Conservation (phyloP, 495 filamentous ascomycete genomes). For the Parachaetomium inaequale region DNA sequence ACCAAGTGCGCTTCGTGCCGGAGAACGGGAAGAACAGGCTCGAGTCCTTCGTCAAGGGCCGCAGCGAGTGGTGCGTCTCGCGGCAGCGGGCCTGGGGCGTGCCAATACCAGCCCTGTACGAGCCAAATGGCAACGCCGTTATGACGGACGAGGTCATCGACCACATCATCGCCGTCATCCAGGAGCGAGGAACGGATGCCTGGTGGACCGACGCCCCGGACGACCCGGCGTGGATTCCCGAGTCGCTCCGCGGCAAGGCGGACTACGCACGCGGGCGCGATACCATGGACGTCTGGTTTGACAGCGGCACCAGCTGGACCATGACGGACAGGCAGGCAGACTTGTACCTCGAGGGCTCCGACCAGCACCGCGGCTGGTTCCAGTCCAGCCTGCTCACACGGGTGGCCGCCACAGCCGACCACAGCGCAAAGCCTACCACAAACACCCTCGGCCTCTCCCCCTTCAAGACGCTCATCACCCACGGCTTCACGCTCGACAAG, state of each 20-base stretch:
- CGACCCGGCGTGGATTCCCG: conserved; percentile 70
- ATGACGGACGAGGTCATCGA: conserved; percentile 74
- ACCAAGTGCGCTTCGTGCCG: conserved; percentile 74
- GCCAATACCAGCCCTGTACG: conserved; percentile 88
- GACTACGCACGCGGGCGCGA: conserved; percentile 76
- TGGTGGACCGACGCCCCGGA: conserved; percentile 86
- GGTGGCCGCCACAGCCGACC: conserved; percentile 45
- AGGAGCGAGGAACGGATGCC: conserved; percentile 73
- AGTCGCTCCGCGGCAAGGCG: conserved; percentile 44
- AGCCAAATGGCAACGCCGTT: conserved; percentile 64
- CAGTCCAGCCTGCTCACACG: conserved; percentile 96
- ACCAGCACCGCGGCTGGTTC: conserved; percentile 98
- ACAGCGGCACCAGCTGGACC: conserved; percentile 95
- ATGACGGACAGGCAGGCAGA: conserved; percentile 63
- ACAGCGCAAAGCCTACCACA: conserved; percentile 15
- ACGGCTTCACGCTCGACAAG: conserved; percentile 89
- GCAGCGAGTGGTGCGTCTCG: conserved; percentile 99
- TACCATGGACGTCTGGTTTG: conserved; percentile 99
- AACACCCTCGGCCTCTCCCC: conserved; percentile 47
- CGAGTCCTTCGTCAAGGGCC: conserved; percentile 75
- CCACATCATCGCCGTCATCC: conserved; percentile 78
- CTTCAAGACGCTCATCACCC: conserved; percentile 83
- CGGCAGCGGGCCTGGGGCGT: conserved; percentile 95
- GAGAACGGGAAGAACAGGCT: conserved; percentile 66
- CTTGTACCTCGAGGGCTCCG: conserved; percentile 87